A percentile compares a stretch with the other conserved stretches of the same genome.
These are phyloP conservation scores for Colletotrichum navitas DNA, from an alignment of 2,329 filamentous ascomycete species.

Conservation along the genomic window DNA sequence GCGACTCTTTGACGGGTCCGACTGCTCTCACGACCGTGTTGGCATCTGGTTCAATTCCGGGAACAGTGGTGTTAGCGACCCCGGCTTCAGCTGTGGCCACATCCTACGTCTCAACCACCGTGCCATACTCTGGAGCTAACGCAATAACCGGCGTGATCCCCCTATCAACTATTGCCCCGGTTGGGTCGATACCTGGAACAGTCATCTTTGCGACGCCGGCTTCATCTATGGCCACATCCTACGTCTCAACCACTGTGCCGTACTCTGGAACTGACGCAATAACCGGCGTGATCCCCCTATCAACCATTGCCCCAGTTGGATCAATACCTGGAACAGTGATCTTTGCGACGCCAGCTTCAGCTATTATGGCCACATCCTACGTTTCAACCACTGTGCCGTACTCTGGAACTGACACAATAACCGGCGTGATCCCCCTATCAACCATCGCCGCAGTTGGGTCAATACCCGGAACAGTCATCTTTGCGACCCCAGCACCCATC, in stretches of 20 bases:
- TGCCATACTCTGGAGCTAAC: conserved; percentile 9
- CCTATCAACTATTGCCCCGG: conserved; percentile 5
- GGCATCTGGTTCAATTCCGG: neutral
- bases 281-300: neutral
- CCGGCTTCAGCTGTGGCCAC: conserved; percentile 1
- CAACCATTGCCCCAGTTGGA: conserved; percentile 3
- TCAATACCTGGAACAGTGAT: neutral
- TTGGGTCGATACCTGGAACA: conserved; percentile 2
- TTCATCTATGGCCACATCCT: no score
- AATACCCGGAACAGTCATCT: conserved; percentile 1
- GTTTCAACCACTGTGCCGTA: conserved; percentile 2
- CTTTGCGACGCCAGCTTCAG: neutral
- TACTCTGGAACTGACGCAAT: conserved; percentile 13
- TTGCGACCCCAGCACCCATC: neutral
- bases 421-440: neutral
- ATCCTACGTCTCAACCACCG: conserved; percentile 5
- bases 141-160: neutral
- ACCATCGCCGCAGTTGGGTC: conserved; percentile 9
- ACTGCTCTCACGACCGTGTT: neutral
- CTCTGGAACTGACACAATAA: conserved; percentile 10
- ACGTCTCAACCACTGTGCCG: neutral
- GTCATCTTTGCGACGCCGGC: conserved; percentile 3
- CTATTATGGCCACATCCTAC: neutral
- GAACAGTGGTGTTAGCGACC: conserved; percentile 5
- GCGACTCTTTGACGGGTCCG: neutral